These are phyloP conservation scores for Russula abietina DNA, from an alignment of 768 basidiomycete genomes.

Conservation along the genomic window DNA sequence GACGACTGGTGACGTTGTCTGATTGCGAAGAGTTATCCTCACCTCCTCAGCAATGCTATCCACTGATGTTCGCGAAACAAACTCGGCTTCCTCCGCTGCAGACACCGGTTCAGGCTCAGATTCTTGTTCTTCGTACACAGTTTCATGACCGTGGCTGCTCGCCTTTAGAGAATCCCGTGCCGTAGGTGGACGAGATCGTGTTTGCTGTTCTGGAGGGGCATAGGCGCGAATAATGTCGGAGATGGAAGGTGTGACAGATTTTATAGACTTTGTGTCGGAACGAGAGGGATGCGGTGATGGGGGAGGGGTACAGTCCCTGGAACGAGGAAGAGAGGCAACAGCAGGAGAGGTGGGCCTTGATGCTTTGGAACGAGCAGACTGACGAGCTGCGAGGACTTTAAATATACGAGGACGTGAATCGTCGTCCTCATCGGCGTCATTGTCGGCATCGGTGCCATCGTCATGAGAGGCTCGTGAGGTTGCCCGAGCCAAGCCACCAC, in stretches of 20 bases:
- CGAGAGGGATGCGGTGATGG: conserved; percentile 25
- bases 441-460: conserved; percentile 55
- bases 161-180: conserved; percentile 42
- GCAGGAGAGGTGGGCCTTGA: conserved; percentile 9
- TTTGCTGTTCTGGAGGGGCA: conserved; percentile 54
- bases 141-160: conserved; percentile 41
- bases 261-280: conserved; percentile 40
- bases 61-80: conserved; percentile 75
- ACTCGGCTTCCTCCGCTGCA: conserved; percentile 54
- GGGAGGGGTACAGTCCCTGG: conserved; percentile 19
- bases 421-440: conserved; percentile 23
- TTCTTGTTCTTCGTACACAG: conserved; percentile 44
- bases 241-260: conserved; percentile 68
- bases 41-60: conserved; percentile 87
- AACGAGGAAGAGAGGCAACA: conserved; percentile 3
- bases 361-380: conserved; percentile 24
- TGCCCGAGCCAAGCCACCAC: conserved; percentile 34
- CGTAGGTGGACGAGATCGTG: conserved; percentile 43
- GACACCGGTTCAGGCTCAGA: conserved; percentile 43
- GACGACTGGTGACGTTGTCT: conserved; percentile 38
- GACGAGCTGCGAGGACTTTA: conserved; percentile 27
- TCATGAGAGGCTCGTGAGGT: conserved; percentile 31
- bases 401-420: conserved; percentile 5
- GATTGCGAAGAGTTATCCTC: conserved; percentile 58
- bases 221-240: conserved; percentile 82